Evolutionary conservation across 495 filamentous ascomycete genomes (phyloP), one percentile per base, ranked within the genome.

Genomic region (Thermochaetoides thermophila): DNA sequence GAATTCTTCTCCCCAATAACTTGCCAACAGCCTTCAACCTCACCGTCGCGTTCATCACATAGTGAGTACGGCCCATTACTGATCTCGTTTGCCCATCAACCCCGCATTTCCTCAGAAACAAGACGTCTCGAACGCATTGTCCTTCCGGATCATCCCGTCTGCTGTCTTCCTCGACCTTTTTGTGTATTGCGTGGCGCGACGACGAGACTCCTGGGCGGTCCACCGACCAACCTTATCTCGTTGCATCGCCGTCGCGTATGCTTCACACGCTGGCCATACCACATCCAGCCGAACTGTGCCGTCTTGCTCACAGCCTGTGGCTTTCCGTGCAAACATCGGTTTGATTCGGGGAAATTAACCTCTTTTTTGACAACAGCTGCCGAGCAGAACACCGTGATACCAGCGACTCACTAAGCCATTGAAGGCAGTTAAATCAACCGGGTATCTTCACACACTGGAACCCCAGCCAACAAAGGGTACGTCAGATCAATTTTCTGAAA

Each of bases 171-270:
- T 23, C 17, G 32, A 23, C 25, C 8, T 7, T 29, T 15, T 20
- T 20, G 33, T 29, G 29, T 27, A 39, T n/a, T n/a, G n/a, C n/a
- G n/a, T n/a, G n/a, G n/a, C n/a, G n/a, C n/a, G n/a, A n/a, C n/a
- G n/a, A n/a, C n/a, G n/a, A n/a, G n/a, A n/a, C n/a, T n/a, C n/a
- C n/a, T n/a, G n/a, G n/a, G n/a, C n/a, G n/a, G n/a, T n/a, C n/a
- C n/a, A n/a, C n/a, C n/a, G n/a, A n/a, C n/a, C n/a, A n/a, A 9
- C 29, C 28, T 34, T 26, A 39, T 39, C 37, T 7, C 16, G 31
- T 33, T 17, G 15, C 25, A 34, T 14, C 21, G 16, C 3, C 12
- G 16, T 26, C 16, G 12, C n/a, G 15, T 15, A 23, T 19, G 29
- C 9, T 30, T 26, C 25, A 8, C 37, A 33, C 18, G 18, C 27